A percentile compares a stretch with the other conserved stretches of the same genome.
These are phyloP conservation scores for Plasmodium inui DNA, from an alignment of 169 alveolate species.

Conservation along the genomic window DNA sequence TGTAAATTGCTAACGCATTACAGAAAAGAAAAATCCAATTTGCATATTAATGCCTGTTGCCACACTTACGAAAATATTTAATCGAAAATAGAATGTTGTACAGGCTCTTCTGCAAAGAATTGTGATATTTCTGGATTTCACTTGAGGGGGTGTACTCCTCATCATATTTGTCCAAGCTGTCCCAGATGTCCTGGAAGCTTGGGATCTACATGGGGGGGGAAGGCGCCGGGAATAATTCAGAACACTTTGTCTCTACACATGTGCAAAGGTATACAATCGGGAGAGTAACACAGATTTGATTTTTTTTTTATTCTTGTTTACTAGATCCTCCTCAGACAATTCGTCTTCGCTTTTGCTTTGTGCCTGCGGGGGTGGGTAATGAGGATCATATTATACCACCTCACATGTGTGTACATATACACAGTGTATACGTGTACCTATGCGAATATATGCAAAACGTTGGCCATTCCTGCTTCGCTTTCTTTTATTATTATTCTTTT, in stretches of 20 bases:
- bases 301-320: background rate
- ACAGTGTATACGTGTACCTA: background rate
- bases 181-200: conserved; percentile 43
- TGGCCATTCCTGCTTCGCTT: background rate
- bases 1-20: background rate
- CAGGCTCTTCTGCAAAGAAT: conserved; percentile 38
- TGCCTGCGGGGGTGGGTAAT: background rate
- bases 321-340: background rate
- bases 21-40: background rate
- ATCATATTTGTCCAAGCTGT: conserved; percentile 28
- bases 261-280: background rate
- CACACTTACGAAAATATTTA: conserved; percentile 62
- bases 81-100: conserved; percentile 61
- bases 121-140: conserved; percentile 37
- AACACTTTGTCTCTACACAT: background rate
- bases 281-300: background rate
- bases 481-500: background rate
- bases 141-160: conserved; percentile 60
- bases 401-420: background rate
- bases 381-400: background rate
- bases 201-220: conserved; percentile 18
- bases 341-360: background rate
- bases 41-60: background rate
- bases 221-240: background rate
- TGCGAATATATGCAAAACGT: background rate